Conservation (phyloP, 306 rosid species). For the Pyrus pyrifolia region DNA sequence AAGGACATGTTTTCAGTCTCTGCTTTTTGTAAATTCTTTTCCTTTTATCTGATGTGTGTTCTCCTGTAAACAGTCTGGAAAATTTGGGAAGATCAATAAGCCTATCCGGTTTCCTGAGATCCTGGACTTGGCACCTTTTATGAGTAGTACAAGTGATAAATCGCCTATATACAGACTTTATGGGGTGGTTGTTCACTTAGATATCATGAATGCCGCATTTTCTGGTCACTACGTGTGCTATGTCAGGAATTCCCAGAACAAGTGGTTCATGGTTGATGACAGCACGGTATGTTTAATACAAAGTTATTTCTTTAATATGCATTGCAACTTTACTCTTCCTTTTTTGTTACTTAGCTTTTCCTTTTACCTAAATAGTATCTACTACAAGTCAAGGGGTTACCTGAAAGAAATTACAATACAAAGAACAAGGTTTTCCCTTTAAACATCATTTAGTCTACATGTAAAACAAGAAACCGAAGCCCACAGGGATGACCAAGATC, state of each 20-base stretch:
- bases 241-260: slow-evolving; percentile 76
- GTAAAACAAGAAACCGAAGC: not conserved
- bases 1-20: slow-evolving; percentile 1
- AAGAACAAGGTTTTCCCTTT: not conserved
- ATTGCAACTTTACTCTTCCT: not conserved
- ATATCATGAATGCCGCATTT: slow-evolving; percentile 85
- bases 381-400: not conserved
- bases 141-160: slow-evolving; percentile 87
- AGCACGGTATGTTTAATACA: slow-evolving; percentile 52
- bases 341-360: not conserved
- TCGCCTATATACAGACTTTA: slow-evolving; percentile 77
- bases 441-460: not conserved
- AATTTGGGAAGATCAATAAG: slow-evolving; percentile 94
- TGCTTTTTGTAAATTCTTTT: slow-evolving; percentile 1
- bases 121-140: slow-evolving; percentile 78
- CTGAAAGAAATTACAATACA: not conserved
- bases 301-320: not conserved
- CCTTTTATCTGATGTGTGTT: not conserved
- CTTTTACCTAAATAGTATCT: not conserved
- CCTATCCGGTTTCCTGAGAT: slow-evolving; percentile 78
- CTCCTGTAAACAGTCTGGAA: slow-evolving; percentile 59
- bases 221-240: slow-evolving; percentile 97
- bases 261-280: slow-evolving; percentile 98
- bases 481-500: not conserved
- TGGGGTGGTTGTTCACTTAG: slow-evolving; percentile 93